phyloP scores from a whole-genome alignment of 1,284 basidiomycete genomes.

The Sanguinoderma infundibulare region DNA sequence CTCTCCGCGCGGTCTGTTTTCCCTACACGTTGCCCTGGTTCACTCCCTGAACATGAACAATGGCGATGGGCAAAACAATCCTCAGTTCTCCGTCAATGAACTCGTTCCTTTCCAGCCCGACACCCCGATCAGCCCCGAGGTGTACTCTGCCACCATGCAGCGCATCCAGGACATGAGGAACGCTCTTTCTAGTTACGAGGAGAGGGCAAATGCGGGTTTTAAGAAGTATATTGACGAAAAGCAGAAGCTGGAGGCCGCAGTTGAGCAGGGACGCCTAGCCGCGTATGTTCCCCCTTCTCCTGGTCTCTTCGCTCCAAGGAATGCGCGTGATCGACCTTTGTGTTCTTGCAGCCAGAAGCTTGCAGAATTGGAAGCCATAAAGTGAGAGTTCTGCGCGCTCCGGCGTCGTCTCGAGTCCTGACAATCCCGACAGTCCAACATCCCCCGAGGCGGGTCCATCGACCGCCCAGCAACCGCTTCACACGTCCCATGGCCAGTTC shows the following conservation, averaged over 20 bases:
- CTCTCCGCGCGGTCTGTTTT: background rate
- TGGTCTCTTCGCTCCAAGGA: background rate
- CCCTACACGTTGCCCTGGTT: background rate
- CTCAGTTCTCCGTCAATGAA: slow-evolving; percentile 2
- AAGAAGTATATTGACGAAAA: slow-evolving; percentile 36
- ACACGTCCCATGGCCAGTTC: background rate
- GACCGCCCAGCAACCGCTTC: background rate
- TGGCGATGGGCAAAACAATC: slow-evolving; percentile 12
- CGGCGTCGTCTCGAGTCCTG: background rate
- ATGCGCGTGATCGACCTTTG: background rate
- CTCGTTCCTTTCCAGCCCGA: slow-evolving; percentile 14
- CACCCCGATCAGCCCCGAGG: slow-evolving; percentile 23
- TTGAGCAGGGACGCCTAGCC: slow-evolving; percentile 44
- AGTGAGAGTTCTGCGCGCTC: background rate
- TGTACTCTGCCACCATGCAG: slow-evolving; percentile 34
- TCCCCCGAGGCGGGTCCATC: slow-evolving; percentile 5
- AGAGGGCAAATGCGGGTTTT: slow-evolving; percentile 40
- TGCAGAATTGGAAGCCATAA: background rate
- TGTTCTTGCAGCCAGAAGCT: slow-evolving; percentile 12
- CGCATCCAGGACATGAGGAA: slow-evolving; percentile 39
- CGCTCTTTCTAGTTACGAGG: slow-evolving; percentile 34
- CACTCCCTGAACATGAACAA: slow-evolving; percentile 22
- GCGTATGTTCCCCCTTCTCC: slow-evolving; percentile 35
- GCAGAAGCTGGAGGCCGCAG: slow-evolving; percentile 31
- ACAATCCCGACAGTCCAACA: background rate